These are phyloP conservation scores for Boletus coccyginus DNA, from an alignment of 768 basidiomycete genomes.

Conservation along the genomic window DNA sequence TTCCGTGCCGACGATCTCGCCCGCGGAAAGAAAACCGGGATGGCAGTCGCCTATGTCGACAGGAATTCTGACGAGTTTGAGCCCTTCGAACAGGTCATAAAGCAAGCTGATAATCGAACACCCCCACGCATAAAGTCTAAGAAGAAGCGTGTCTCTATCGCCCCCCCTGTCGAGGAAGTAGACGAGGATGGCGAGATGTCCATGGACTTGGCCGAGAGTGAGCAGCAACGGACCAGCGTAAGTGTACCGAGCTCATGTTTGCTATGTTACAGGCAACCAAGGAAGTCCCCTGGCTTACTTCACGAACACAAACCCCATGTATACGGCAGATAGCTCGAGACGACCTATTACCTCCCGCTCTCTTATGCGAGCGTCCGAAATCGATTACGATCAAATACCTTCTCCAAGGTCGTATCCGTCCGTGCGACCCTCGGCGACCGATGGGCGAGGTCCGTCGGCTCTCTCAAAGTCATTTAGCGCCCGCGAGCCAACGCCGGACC, in stretches of 20 bases:
- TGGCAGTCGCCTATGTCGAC: constrained; percentile 64
- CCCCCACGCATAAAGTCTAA: constrained; percentile 54
- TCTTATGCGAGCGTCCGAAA: constrained; percentile 49
- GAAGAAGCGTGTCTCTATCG: constrained; percentile 45
- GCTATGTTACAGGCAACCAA: constrained; percentile 22
- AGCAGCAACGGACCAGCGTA: constrained; percentile 22
- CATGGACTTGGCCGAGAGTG: constrained; percentile 77
- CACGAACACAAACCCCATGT: constrained; percentile 32
- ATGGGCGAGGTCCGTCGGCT: constrained; percentile 35
- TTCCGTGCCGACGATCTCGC: constrained; percentile 75
- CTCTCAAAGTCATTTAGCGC: constrained; percentile 30
- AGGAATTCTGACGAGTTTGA: constrained; percentile 81
- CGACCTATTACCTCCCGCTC: constrained; percentile 43
- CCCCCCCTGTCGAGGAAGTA: constrained; percentile 38
- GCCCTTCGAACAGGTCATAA: constrained; percentile 71
- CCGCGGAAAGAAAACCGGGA: constrained; percentile 79
- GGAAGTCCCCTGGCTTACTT: constrained; percentile 37
- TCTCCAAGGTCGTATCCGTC: constrained; percentile 45
- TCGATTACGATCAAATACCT: constrained; percentile 62
- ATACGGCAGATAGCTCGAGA: constrained; percentile 37
- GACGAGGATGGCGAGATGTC: constrained; percentile 67
- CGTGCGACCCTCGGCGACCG: constrained; percentile 31
- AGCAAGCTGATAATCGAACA: constrained; percentile 64
- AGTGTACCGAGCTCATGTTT: constrained; percentile 2
- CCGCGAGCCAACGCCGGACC: constrained; percentile 21